Conservation (phyloP, 2,329 filamentous ascomycete genomes). For the Ophiostoma piceae region DNA sequence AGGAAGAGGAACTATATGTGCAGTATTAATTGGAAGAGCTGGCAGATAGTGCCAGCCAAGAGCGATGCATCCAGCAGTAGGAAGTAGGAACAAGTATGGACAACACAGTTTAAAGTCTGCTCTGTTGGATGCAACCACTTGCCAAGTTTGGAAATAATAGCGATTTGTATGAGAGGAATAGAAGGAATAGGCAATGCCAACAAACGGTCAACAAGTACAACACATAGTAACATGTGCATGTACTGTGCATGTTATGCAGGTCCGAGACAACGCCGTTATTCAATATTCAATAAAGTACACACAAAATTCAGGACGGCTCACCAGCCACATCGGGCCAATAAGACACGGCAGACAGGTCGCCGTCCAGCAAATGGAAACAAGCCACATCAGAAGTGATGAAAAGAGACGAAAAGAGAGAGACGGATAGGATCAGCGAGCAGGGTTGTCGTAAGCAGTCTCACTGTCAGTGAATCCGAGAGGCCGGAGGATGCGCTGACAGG, state of each 20-base stretch:
- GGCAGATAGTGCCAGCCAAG: background rate
- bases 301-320: background rate
- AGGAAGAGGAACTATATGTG: conserved; percentile 5
- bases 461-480: background rate
- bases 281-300: background rate
- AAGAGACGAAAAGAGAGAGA: too few species aligned
- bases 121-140: background rate
- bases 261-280: background rate
- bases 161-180: background rate
- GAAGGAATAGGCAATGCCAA: too few species aligned
- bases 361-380: background rate
- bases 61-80: background rate
- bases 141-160: background rate
- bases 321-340: background rate
- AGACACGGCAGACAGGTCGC: background rate
- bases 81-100: background rate
- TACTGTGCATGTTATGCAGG: background rate
- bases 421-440: background rate
- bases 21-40: background rate
- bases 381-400: background rate
- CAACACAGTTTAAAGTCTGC: background rate
- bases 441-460: background rate
- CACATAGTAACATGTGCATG: background rate
- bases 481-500: background rate
- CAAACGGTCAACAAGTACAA: too few species aligned